phyloP scores from a whole-genome alignment of 352 stramenopile genomes.

The Phytopythium cucurbitacearum region DNA sequence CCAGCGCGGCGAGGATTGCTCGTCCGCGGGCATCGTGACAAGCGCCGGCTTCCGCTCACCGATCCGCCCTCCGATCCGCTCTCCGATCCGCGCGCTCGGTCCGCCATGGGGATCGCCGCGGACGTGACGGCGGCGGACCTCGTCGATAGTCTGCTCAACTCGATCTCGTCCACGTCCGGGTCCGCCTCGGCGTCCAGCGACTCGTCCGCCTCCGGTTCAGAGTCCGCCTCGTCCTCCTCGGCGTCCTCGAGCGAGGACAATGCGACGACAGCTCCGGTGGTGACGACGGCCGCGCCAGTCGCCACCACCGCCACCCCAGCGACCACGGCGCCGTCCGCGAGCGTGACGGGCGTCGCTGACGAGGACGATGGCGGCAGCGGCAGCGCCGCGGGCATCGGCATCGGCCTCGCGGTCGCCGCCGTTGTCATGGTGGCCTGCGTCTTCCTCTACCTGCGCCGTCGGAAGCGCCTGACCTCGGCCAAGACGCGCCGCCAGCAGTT shows the following conservation, averaged over 20 bases:
- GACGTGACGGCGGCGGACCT: constrained; percentile 35
- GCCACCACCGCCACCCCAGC: background rate
- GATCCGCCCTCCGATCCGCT: background rate
- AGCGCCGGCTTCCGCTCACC: background rate
- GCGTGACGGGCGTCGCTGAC: constrained; percentile 2
- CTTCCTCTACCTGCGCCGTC: constrained; percentile 10
- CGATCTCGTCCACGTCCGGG: constrained; percentile 17
- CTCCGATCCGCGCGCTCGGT: no score
- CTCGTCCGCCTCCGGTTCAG: constrained; percentile 5
- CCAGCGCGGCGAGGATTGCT: no score
- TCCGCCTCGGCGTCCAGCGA: constrained; percentile 3
- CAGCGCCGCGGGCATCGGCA: constrained; percentile 16
- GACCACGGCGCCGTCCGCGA: background rate
- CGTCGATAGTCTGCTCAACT: constrained; percentile 36
- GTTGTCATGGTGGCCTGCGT: constrained; percentile 21
- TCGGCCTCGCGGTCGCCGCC: constrained; percentile 21
- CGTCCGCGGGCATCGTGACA: no score
- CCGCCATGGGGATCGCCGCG: constrained; percentile 14
- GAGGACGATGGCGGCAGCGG: constrained; percentile 1
- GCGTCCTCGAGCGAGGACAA: background rate
- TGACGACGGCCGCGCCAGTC: background rate
- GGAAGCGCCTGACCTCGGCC: constrained; percentile 6
- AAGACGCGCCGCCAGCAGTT: constrained; percentile 12
- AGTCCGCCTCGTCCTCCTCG: constrained; percentile 1
- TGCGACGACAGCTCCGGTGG: background rate